These are phyloP conservation scores for Steccherinum ochraceum DNA, from an alignment of 768 basidiomycete genomes.

Conservation along the genomic window DNA sequence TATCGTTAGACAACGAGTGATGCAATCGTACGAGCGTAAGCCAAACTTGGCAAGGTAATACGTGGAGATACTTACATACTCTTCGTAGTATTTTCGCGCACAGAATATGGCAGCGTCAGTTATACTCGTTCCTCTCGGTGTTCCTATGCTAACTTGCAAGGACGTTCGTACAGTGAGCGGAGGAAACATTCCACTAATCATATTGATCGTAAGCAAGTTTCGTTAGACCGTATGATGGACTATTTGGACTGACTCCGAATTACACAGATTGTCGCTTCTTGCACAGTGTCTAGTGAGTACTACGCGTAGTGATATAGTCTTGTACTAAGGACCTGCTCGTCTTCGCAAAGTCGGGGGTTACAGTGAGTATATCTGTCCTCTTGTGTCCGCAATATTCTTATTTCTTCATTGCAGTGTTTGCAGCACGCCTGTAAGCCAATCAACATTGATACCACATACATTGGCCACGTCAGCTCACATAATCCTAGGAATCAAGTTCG, in stretches of 20 bases:
- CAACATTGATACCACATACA: too few species aligned
- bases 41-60: neutral
- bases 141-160: too few species aligned
- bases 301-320: too few species aligned
- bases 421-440: neutral
- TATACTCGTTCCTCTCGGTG: neutral
- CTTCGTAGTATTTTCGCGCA: constrained; percentile 17
- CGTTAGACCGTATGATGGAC: neutral
- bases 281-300: constrained; percentile 11
- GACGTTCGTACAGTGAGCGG: constrained; percentile 20
- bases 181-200: constrained; percentile 10
- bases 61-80: neutral
- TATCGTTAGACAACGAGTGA: constrained; percentile 19
- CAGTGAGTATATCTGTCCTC: neutral
- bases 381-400: neutral
- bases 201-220: constrained; percentile 14
- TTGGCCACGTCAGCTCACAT: too few species aligned
- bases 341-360: too few species aligned
- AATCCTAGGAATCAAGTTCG: neutral
- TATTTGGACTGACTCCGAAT: neutral
- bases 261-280: constrained; percentile 7
- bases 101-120: constrained; percentile 17
- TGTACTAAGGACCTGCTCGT: too few species aligned
- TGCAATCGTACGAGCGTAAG: constrained; percentile 17
- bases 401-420: neutral